Percentiles rank a stretch among this genome's conserved stretches.
Evolutionary conservation across 257 asterid species (phyloP).

Genomic region (Forsythia viridissima): DNA sequence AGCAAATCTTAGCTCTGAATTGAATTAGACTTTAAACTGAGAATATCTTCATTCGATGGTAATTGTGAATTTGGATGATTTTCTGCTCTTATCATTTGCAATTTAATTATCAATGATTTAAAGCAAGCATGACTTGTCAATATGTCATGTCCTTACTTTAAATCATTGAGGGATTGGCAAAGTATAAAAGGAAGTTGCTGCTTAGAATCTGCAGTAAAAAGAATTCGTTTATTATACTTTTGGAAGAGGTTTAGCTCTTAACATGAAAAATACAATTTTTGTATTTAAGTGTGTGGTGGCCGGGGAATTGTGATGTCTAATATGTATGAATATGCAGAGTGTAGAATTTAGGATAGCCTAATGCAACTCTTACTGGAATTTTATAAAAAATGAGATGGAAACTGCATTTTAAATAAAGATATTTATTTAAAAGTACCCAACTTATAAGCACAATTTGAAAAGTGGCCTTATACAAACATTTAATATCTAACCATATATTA

Average conservation of each 20-base stretch:
- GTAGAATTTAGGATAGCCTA: background rate
- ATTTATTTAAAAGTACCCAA: background rate
- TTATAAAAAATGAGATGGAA: background rate
- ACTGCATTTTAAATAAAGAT: background rate
- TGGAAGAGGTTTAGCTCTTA: background rate
- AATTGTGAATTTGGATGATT: background rate
- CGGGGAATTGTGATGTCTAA: background rate
- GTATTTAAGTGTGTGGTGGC: background rate
- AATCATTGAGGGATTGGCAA: background rate
- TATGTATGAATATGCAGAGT: background rate
- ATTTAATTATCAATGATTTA: constrained; percentile 1
- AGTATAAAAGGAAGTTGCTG: background rate
- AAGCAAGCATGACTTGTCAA: background rate
- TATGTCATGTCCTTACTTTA: background rate
- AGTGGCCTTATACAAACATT: background rate
- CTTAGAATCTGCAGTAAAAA: background rate
- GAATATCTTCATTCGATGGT: background rate
- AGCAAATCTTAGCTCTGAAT: background rate
- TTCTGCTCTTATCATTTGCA: background rate
- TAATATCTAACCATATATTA: background rate
- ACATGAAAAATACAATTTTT: background rate
- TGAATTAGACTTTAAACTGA: background rate
- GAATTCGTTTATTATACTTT: background rate
- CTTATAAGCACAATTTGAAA: background rate
- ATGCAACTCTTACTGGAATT: background rate